phyloP scores from a whole-genome alignment of 1,284 basidiomycete species.

The Ustilago trichophora region DNA sequence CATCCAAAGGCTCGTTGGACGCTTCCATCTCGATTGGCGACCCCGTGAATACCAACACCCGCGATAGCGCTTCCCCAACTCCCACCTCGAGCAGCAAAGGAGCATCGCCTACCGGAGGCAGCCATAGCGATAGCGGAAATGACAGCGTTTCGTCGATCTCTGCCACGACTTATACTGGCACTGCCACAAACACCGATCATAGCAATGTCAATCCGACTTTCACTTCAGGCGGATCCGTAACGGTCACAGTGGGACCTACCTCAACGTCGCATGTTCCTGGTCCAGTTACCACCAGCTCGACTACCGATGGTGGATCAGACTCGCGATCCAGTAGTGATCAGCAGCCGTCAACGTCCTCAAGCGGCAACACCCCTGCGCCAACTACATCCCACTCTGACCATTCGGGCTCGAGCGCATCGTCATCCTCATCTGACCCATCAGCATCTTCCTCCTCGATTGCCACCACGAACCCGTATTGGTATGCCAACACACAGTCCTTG shows the following conservation, averaged over 20 bases:
- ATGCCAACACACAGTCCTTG: conserved; percentile 47
- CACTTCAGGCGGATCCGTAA: too few relatives aligned
- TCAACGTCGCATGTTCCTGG: conserved; percentile 9
- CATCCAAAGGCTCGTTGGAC: background rate
- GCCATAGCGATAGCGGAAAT: too few relatives aligned
- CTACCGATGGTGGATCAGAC: conserved; percentile 11
- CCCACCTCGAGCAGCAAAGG: background rate
- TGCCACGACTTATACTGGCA: too few relatives aligned
- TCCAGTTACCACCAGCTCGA: background rate
- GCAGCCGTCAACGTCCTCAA: conserved; percentile 5
- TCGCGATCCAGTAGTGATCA: background rate
- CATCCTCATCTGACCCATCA: too few relatives aligned
- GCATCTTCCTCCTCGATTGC: conserved; percentile 12
- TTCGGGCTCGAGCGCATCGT: conserved; percentile 5
- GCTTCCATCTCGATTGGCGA: background rate
- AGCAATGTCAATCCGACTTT: too few relatives aligned
- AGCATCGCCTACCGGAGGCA: background rate
- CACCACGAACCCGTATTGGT: conserved; percentile 48
- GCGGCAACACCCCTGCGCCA: too few relatives aligned
- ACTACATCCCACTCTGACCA: conserved; percentile 13
- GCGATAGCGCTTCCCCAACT: background rate
- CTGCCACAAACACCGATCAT: background rate
- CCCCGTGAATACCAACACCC: background rate
- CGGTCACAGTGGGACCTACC: conserved; percentile 6
- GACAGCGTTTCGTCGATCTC: background rate